phyloP scores from a whole-genome alignment of 2,329 filamentous ascomycete genomes.

The Truncatella angustata region DNA sequence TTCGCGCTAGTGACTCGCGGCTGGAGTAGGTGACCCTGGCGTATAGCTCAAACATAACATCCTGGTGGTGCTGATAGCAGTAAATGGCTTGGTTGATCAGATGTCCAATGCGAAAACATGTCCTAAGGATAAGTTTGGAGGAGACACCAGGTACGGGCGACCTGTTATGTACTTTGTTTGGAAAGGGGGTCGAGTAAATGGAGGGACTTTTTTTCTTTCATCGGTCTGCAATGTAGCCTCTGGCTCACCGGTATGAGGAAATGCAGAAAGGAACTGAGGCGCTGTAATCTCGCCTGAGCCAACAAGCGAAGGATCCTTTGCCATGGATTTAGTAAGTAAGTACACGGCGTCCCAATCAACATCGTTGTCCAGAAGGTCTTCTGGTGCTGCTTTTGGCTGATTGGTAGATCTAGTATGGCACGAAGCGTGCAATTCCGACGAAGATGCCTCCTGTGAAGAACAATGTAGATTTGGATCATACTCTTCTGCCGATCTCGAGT shows the following conservation, averaged over 20 bases:
- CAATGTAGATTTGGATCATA: conserved; percentile 35
- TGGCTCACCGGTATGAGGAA: not conserved
- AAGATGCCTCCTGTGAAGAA: conserved; percentile 26
- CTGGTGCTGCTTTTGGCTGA: no score
- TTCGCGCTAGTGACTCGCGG: conserved; percentile 46
- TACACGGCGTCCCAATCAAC: conserved; percentile 39
- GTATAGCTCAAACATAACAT: conserved; percentile 59
- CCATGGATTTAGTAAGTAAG: conserved; percentile 14
- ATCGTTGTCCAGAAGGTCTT: conserved; percentile 35
- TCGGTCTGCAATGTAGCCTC: not conserved
- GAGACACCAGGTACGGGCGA: conserved; percentile 54
- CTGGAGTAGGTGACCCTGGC: conserved; percentile 57
- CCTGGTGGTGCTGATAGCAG: conserved; percentile 30
- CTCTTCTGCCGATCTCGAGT: conserved; percentile 31
- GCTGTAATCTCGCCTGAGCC: not conserved
- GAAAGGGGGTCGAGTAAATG: conserved; percentile 54
- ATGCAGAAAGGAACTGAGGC: not conserved
- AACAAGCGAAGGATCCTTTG: conserved; percentile 12
- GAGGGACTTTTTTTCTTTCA: conserved; percentile 25
- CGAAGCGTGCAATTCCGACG: no score
- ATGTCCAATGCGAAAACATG: conserved; percentile 64
- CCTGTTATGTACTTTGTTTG: conserved; percentile 44
- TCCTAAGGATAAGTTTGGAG: conserved; percentile 45
- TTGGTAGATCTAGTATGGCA: no score
- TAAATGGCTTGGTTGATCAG: conserved; percentile 46